A percentile compares a stretch with the other conserved stretches of the same genome.
Conservation (phyloP, 306 rosid genomes). For the Trichosanthes cucumerina region DNA sequence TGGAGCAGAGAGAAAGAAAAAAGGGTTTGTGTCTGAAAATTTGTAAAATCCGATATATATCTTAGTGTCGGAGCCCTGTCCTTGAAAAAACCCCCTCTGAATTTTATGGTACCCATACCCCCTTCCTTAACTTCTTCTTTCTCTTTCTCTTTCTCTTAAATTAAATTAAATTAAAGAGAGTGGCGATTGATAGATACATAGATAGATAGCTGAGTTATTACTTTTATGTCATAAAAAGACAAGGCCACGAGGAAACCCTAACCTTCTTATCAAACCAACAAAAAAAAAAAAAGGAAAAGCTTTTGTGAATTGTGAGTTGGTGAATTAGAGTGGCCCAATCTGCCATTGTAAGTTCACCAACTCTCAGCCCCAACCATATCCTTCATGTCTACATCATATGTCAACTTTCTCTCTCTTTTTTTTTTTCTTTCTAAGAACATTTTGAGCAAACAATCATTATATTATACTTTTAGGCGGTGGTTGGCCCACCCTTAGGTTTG, state of each 20-base stretch:
- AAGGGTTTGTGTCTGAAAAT: conserved; percentile 7
- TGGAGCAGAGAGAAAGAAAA: neutral
- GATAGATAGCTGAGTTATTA: neutral
- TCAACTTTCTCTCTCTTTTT: conserved; percentile 7
- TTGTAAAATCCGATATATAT: conserved; percentile 6
- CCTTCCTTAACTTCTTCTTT: neutral
- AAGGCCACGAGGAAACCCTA: conserved; percentile 9
- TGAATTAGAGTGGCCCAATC: neutral
- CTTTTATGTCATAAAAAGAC: conserved; percentile 11
- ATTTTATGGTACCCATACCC: conserved; percentile 6
- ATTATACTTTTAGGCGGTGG: neutral
- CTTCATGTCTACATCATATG: conserved; percentile 14
- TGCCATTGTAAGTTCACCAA: conserved; percentile 10
- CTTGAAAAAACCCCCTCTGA: neutral
- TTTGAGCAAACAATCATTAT: neutral
- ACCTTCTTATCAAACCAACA: neutral
- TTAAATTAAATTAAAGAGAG: no score
- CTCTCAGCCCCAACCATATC: conserved; percentile 14
- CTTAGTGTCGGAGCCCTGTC: conserved; percentile 1
- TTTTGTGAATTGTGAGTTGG: neutral
- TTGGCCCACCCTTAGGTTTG: no score
- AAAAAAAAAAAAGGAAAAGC: neutral
- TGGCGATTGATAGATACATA: neutral
- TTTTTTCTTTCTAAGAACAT: neutral
- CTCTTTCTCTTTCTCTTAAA: neutral